Percentiles rank a stretch among this genome's conserved stretches.
Evolutionary conservation across 805 yeast genomes (phyloP).

Genomic region (Suhomyces pyralidae): DNA sequence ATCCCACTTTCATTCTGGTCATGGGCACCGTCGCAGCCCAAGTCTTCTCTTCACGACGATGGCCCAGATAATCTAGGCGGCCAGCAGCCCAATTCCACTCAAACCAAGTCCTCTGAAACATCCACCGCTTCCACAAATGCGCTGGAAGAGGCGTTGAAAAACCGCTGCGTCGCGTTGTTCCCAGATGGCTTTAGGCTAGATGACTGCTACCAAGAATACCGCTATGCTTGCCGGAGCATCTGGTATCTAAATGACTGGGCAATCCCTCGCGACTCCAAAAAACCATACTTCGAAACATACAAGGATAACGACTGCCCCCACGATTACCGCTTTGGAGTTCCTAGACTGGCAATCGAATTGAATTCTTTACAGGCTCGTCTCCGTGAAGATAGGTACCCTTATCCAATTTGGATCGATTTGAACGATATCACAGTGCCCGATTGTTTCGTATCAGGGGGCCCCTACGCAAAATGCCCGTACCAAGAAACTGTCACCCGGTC

Average conservation of each 20-base stretch:
- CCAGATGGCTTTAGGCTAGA: constrained; percentile 58
- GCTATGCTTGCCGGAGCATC: constrained; percentile 54
- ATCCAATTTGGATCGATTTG: constrained; percentile 72
- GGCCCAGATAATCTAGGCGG: not conserved
- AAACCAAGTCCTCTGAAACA: not conserved
- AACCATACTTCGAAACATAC: constrained; percentile 44
- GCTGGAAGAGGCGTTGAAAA: constrained; percentile 19
- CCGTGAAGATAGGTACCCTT: constrained; percentile 17
- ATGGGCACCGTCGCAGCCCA: constrained; percentile 65
- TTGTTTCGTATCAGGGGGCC: constrained; percentile 88
- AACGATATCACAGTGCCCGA: constrained; percentile 69
- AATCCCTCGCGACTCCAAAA: constrained; percentile 16
- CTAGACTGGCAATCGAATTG: constrained; percentile 36
- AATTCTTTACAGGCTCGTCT: constrained; percentile 28
- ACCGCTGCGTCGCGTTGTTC: constrained; percentile 41
- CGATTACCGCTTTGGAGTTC: constrained; percentile 30
- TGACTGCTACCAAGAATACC: constrained; percentile 57
- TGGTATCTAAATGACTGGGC: constrained; percentile 43
- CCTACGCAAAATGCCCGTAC: constrained; percentile 76
- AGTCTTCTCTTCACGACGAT: constrained; percentile 31
- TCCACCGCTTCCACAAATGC: not conserved
- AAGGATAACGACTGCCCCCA: constrained; percentile 29
- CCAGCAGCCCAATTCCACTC: not conserved
- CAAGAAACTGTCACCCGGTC: constrained; percentile 50
- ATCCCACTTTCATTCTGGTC: constrained; percentile 57